phyloP scores from a whole-genome alignment of 78 protist species.

The Reticulomyxa filosa region DNA sequence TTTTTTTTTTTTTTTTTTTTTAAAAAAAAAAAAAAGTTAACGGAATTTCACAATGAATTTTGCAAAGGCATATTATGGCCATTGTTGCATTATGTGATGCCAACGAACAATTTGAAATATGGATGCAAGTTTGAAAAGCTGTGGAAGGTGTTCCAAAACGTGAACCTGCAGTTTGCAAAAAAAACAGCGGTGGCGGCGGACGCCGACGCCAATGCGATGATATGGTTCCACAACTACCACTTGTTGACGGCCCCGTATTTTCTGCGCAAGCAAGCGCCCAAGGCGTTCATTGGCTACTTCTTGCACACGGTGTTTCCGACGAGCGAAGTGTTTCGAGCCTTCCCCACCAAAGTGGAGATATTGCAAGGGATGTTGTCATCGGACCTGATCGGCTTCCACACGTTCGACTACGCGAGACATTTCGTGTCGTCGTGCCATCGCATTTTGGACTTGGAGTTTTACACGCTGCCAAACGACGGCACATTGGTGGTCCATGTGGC shows the following conservation, averaged over 20 bases:
- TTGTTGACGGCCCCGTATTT: no score
- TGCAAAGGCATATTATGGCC: conserved; percentile 6
- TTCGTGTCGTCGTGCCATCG: conserved; percentile 1
- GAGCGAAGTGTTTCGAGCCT: neutral
- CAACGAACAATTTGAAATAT: no score
- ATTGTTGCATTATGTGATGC: conserved; percentile 2
- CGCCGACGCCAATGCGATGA: no score
- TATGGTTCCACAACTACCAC: no score
- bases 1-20: no score
- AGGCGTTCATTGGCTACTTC: neutral
- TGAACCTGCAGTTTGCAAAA: no score
- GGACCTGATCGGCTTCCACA: conserved; percentile 2
- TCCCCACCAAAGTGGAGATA: neutral
- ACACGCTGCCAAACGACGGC: no score
- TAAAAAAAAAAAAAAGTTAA: neutral
- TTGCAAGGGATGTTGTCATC: conserved; percentile 1
- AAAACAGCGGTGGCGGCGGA: no score
- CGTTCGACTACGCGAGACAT: conserved; percentile 2
- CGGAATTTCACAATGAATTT: neutral
- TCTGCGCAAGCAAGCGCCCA: no score
- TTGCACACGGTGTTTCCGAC: neutral
- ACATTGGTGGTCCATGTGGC: no score
- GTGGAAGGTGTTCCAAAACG: no score
- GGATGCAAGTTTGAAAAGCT: no score
- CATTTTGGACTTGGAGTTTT: neutral